Evolutionary conservation across 2,329 filamentous ascomycete species (phyloP), one percentile per base, ranked within the genome.

Genomic region (Exutisphaerella laricina): DNA sequence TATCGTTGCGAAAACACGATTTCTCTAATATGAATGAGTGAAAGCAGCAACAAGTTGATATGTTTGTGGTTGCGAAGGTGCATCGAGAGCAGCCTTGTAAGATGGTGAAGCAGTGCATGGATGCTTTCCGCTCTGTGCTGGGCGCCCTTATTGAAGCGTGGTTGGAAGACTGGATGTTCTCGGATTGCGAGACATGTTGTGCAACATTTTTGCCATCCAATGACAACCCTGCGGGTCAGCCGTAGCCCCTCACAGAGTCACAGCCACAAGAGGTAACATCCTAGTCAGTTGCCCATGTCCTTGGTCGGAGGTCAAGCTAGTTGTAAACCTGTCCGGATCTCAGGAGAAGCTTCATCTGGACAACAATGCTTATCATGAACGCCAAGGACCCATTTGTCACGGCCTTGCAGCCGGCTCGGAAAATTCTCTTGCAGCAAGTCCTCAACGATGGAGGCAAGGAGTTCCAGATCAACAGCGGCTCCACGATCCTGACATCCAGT

Each of bases 391-490:
- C 33, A 14, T 17, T 35, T 20, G 12, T 35, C 33, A 35, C 33
- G 14, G 33, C 33, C n/a, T 20, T 35, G 16, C 17, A 35, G 18
- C 33, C 33, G 12, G 33, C 33, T 12, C 33, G 33, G 17, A 35
- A 35, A n/a, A 35, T 35, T 8, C 33, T 35, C 33, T 20, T 35
- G 3, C 33, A 23, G 18, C 33, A 35, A n/a, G 33, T 35, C 17
- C 33, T 35, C 18, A 23, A 35, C n/a, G 33, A 35, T 21, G 17
- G 23, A 23, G 17, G 33, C 33, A 17, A 5, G 2, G 20, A 12
- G 18, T 20, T 35, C 9, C 9, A 35, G 10, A 9, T 35, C 20
- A 35, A 14, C 12, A 20, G 17, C 18, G 33, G 20, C n/a, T 35
- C 33, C 20, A 35, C 33, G 8, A 21, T 35, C 9, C 33, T 35